Evolutionary conservation across 2,329 filamentous ascomycete genomes (phyloP), one percentile per base, ranked within the genome.

Genomic region (Trichoderma sp.): DNA sequence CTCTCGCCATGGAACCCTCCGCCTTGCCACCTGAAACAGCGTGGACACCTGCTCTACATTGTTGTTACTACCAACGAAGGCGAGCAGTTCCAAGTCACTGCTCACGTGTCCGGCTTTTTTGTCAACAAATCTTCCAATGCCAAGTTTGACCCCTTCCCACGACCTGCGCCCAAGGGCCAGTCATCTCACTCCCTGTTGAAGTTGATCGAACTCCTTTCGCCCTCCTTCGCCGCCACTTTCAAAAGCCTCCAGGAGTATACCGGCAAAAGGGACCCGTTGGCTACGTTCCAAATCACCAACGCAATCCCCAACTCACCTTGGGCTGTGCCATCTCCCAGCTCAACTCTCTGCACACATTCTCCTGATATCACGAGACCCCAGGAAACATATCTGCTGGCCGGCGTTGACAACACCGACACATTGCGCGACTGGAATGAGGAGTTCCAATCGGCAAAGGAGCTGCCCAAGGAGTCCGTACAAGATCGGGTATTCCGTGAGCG

Each of bases 381-480:
- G 80, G 95, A 99, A 83, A 92, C 91, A 58, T 97, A 92, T 77
- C 83, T 99, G 69, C 89, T 98, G 69, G 88, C 92, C 22, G 96
- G 96, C 34, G 90, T 94, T 29, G 95, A 99, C 75, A 97, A 94
- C 77, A 92, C 93, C 0, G 95, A 99, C 76, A 97, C 93, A 5
- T 84, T 99, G 70, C 89, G 95, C 68, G 95, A 99, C 79, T 99
- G 96, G 94, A 99, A 99, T 74, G 95, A 99, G 79, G 95, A 99
- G 77, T 97, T 99, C 77, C 95, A 99, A 79, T 97, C 94, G 2
- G 97, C 95, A 12, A 90, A 93, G 74, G 95, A 99, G 79, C 86
- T 99, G 71, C 94, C 94, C 37, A 94, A 93, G 76, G 94, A 97
- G 71, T 93, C 90, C 8, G 92, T 99, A 12, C 94, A 97, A 79